Percentiles rank a stretch among this genome's conserved stretches.
phyloP scores from a whole-genome alignment of 495 filamentous ascomycete genomes.

The Penicillium alfredii region DNA sequence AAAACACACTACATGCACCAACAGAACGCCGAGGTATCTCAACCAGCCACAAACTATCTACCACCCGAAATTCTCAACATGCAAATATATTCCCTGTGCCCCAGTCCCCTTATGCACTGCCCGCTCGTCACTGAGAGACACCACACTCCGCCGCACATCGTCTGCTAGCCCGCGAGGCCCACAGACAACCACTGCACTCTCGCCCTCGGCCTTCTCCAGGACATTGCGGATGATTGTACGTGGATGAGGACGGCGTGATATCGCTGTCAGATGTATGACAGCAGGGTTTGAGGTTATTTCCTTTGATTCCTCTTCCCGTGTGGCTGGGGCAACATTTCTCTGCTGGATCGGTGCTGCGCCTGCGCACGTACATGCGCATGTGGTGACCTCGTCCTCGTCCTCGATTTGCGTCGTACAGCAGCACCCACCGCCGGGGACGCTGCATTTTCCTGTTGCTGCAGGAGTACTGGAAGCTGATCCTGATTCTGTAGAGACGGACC shows the following conservation, averaged over 20 bases:
- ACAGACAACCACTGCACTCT: constrained; percentile 79
- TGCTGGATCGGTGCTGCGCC: constrained; percentile 12
- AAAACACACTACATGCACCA: no score
- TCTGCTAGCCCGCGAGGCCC: constrained; percentile 63
- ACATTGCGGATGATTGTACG: constrained; percentile 45
- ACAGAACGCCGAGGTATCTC: no score
- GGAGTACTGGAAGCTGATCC: constrained; percentile 3
- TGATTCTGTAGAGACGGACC: constrained; percentile 11
- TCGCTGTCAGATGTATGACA: constrained; percentile 8
- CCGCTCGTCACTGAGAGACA: constrained; percentile 71
- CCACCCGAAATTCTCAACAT: constrained; percentile 39
- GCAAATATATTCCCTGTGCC: constrained; percentile 65
- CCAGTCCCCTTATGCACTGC: constrained; percentile 89
- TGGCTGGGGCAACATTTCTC: neutral
- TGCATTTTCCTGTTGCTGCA: constrained; percentile 10
- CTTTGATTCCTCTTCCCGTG: no score
- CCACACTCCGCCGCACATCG: constrained; percentile 60
- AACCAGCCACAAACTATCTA: no score
- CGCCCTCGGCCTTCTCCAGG: constrained; percentile 70
- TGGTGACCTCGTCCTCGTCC: constrained; percentile 36
- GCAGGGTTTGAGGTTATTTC: neutral
- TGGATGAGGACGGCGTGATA: constrained; percentile 40
- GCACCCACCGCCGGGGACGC: constrained; percentile 40
- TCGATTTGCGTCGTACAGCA: constrained; percentile 49
- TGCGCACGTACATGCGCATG: constrained; percentile 27